Evolutionary conservation across 768 basidiomycete species (phyloP).

Genomic region (Calocybe cyanea): DNA sequence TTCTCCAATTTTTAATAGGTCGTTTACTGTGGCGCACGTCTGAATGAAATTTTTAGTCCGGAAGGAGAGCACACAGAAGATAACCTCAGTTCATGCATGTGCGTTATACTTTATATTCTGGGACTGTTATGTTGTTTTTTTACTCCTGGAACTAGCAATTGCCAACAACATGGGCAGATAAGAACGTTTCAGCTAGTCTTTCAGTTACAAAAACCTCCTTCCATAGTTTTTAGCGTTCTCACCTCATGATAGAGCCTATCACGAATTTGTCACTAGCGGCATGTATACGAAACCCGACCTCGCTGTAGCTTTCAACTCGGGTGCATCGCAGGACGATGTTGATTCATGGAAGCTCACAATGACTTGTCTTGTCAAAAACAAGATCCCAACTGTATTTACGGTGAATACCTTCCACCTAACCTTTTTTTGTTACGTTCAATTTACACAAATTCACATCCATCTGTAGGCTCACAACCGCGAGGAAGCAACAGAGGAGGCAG

Average conservation of each 20-base stretch:
- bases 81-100: too few species aligned
- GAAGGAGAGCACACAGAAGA: too few species aligned
- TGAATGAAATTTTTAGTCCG: too few species aligned
- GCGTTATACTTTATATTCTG: too few species aligned
- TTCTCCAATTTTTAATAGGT: too few species aligned
- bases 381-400: constrained; percentile 30
- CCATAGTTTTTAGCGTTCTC: background rate
- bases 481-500: constrained; percentile 26
- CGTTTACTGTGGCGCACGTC: constrained; percentile 9
- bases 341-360: constrained; percentile 25
- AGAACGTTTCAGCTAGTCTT: constrained; percentile 20
- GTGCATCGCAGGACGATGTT: constrained; percentile 19
- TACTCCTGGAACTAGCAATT: too few species aligned
- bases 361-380: constrained; percentile 19
- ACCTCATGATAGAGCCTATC: constrained; percentile 25
- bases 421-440: background rate
- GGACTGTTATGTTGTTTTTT: too few species aligned
- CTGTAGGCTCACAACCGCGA: constrained; percentile 29
- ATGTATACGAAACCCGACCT: constrained; percentile 27
- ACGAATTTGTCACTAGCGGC: constrained; percentile 20
- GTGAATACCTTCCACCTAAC: constrained; percentile 13
- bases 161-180: constrained; percentile 20
- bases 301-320: constrained; percentile 34
- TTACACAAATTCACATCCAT: too few species aligned
- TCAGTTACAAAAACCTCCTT: constrained; percentile 20